These are phyloP conservation scores for Penicillium diatomitis DNA, from an alignment of 495 filamentous ascomycete genomes.

Conservation along the genomic window DNA sequence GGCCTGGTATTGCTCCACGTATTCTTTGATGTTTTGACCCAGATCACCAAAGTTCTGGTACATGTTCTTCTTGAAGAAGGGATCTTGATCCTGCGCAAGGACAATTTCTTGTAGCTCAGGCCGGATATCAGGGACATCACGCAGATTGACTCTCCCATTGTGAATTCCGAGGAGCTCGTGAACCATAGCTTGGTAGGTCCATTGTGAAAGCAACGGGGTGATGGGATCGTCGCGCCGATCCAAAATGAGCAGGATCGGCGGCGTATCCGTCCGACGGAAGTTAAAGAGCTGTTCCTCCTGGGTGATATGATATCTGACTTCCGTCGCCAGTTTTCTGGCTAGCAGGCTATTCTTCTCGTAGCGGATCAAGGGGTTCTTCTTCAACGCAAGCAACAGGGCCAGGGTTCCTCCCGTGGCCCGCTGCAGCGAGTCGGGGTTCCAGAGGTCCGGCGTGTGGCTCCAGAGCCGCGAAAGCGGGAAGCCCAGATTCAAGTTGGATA, in stretches of 20 bases:
- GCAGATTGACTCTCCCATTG: conserved; percentile 84
- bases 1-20: conserved; percentile 93
- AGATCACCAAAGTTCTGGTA: conserved; percentile 97
- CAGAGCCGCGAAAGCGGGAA: conserved; percentile 70
- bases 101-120: conserved; percentile 93
- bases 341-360: conserved; percentile 89
- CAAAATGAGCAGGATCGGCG: conserved; percentile 82
- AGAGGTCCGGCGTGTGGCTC: conserved; percentile 66
- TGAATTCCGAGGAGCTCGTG: conserved; percentile 90
- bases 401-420: conserved; percentile 80
- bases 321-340: conserved; percentile 85
- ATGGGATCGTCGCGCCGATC: conserved; percentile 93
- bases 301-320: conserved; percentile 83
- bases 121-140: conserved; percentile 77
- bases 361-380: conserved; percentile 91
- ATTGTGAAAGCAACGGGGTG: conserved; percentile 91
- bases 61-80: conserved; percentile 99
- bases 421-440: conserved; percentile 81
- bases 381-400: conserved; percentile 71
- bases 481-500: conserved; percentile 73
- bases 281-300: conserved; percentile 98
- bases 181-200: conserved; percentile 99
- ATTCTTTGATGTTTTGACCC: conserved; percentile 96
- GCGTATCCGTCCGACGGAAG: conserved; percentile 89
- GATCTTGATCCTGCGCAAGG: conserved; percentile 93